Percentiles rank a stretch among this genome's conserved stretches.
These are phyloP conservation scores for Umbelopsis sp. DNA, from an alignment of 192 early-diverging fungal genomes.

Conservation along the genomic window DNA sequence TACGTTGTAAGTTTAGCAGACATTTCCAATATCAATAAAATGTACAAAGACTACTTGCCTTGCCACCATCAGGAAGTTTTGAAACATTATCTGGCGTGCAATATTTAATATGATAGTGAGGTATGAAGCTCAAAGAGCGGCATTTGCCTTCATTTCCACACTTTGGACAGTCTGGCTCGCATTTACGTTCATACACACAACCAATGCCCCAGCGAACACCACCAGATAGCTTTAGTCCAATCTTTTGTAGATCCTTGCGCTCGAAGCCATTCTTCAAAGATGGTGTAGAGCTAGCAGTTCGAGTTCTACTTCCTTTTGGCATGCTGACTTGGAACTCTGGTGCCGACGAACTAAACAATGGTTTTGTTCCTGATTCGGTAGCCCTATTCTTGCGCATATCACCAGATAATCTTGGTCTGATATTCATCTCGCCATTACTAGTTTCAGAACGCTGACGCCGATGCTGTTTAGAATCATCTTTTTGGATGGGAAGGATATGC, in stretches of 20 bases:
- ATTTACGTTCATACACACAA: slow-evolving; percentile 42
- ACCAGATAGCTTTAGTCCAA: slow-evolving; percentile 40
- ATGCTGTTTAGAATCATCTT: neutral
- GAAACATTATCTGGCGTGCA: slow-evolving; percentile 36
- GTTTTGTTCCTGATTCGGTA: no score
- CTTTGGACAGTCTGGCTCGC: slow-evolving; percentile 23
- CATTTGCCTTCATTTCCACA: slow-evolving; percentile 39
- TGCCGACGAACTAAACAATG: neutral
- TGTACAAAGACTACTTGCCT: slow-evolving; percentile 25
- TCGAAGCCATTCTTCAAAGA: neutral
- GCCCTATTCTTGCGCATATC: no score
- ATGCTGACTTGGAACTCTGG: neutral
- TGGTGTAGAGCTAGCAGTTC: neutral
- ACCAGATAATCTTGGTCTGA: no score
- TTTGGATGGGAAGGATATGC: slow-evolving; percentile 6
- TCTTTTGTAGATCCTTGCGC: slow-evolving; percentile 30
- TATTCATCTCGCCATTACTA: neutral
- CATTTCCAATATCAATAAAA: neutral
- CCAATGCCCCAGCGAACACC: slow-evolving; percentile 50
- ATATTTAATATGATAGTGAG: slow-evolving; percentile 46
- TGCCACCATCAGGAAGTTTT: slow-evolving; percentile 12
- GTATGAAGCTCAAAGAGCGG: slow-evolving; percentile 36
- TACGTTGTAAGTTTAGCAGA: neutral
- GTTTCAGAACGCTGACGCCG: slow-evolving; percentile 7
- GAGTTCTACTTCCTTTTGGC: neutral